Conservation (phyloP, 2,329 filamentous ascomycete genomes). For the Arachnomyces sp. region DNA sequence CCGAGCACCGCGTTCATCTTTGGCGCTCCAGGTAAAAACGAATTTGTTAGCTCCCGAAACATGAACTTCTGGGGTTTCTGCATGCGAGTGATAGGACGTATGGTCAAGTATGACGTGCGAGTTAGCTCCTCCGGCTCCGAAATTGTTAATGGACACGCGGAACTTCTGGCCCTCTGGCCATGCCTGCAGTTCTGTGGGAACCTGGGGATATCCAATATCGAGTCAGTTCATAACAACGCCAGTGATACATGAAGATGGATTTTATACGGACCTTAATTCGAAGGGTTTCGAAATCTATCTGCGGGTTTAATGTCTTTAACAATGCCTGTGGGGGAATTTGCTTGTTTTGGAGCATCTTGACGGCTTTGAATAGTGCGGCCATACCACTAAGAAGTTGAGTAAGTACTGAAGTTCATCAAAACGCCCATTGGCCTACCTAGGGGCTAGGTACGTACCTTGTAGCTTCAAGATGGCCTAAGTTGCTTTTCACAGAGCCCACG, state of each 20-base stretch:
- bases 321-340: slow-evolving; percentile 18
- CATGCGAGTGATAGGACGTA: slow-evolving; percentile 2
- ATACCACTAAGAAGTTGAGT: no score
- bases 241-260: neutral
- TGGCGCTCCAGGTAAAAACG: no score
- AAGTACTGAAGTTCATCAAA: no score
- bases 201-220: no score
- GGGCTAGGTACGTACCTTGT: no score
- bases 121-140: slow-evolving; percentile 17
- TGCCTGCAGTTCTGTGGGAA: slow-evolving; percentile 3
- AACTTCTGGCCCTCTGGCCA: slow-evolving; percentile 9
- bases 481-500: slow-evolving; percentile 23
- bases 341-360: slow-evolving; percentile 19
- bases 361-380: slow-evolving; percentile 20
- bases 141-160: slow-evolving; percentile 12
- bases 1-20: no score
- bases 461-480: slow-evolving; percentile 24
- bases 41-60: neutral
- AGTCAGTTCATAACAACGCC: slow-evolving; percentile 42
- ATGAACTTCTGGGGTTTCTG: slow-evolving; percentile 1
- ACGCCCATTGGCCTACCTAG: no score
- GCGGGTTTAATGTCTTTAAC: slow-evolving; percentile 15
- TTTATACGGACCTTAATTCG: neutral
- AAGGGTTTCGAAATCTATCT: neutral
- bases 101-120: slow-evolving; percentile 14